Percentiles rank a stretch among this genome's conserved stretches.
These are phyloP conservation scores for Lyophyllum decastes DNA, from an alignment of 768 basidiomycete species.

Conservation along the genomic window DNA sequence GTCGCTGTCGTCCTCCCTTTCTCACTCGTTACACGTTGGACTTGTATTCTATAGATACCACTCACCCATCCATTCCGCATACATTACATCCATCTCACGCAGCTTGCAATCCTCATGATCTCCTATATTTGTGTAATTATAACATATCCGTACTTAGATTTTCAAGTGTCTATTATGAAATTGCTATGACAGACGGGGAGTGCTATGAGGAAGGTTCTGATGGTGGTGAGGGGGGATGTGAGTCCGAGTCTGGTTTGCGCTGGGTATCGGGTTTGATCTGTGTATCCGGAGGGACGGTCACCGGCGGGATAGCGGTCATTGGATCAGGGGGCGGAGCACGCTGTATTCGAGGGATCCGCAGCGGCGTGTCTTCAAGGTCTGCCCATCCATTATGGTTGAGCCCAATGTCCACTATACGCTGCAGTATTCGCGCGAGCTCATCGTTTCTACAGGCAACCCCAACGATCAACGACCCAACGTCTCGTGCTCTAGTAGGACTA, in stretches of 20 bases:
- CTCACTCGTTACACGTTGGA: not conserved
- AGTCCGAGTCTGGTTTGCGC: constrained; percentile 1
- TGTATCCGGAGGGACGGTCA: constrained; percentile 11
- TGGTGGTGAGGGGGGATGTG: not conserved
- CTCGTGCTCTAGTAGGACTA: too few species aligned
- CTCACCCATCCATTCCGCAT: not conserved
- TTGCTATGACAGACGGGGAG: not conserved
- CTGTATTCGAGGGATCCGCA: constrained; percentile 32
- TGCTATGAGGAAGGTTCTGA: constrained; percentile 1
- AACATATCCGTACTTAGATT: not conserved
- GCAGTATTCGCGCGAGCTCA: constrained; percentile 64
- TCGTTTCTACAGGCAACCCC: constrained; percentile 46
- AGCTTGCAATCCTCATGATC: not conserved
- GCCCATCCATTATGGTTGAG: constrained; percentile 61
- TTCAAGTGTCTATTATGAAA: not conserved
- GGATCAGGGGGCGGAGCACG: not conserved
- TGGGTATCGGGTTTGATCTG: constrained; percentile 6
- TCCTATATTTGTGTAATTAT: not conserved
- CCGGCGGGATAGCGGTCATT: constrained; percentile 1
- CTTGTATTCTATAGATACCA: not conserved
- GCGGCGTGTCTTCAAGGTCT: constrained; percentile 61
- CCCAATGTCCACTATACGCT: constrained; percentile 70
- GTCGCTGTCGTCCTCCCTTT: not conserved
- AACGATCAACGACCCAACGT: too few species aligned
- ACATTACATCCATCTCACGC: not conserved